Conservation (phyloP, 192 early-diverging fungal genomes). For the Thoreauomyces humboldtii region DNA sequence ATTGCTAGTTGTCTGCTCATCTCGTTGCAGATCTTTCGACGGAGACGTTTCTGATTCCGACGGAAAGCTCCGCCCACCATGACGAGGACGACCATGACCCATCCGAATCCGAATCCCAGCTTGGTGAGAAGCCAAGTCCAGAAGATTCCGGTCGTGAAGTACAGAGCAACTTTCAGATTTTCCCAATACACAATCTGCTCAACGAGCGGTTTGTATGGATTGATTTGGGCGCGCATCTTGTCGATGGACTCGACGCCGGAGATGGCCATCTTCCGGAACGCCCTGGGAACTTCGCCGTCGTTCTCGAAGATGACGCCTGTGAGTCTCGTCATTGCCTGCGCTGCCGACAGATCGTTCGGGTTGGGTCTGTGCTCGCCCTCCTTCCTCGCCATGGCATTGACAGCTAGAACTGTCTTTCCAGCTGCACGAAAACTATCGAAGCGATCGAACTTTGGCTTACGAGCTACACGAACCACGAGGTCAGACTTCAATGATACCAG, state of each 20-base stretch:
- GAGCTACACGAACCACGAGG: background rate
- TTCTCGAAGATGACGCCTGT: conserved; percentile 28
- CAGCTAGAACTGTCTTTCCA: conserved; percentile 13
- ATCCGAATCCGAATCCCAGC: conserved; percentile 25
- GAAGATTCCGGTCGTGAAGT: conserved; percentile 22
- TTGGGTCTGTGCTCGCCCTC: background rate
- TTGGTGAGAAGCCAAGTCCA: conserved; percentile 28
- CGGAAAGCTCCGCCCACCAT: conserved; percentile 27
- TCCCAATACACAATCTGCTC: conserved; percentile 35
- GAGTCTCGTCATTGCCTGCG: conserved; percentile 14
- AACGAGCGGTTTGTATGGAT: conserved; percentile 21
- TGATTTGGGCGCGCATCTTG: conserved; percentile 11
- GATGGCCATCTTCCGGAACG: conserved; percentile 2
- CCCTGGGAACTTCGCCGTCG: conserved; percentile 24
- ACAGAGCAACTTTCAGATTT: conserved; percentile 24
- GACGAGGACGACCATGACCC: conserved; percentile 22
- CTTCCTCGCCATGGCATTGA: conserved; percentile 5
- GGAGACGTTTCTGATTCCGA: conserved; percentile 16
- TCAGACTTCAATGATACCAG: no score
- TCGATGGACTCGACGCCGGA: conserved; percentile 11
- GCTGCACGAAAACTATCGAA: conserved; percentile 18
- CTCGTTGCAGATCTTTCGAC: conserved; percentile 26
- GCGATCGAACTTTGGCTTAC: background rate
- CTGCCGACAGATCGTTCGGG: background rate
- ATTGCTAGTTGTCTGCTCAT: conserved; percentile 4